A percentile compares a stretch with the other conserved stretches of the same genome.
phyloP scores from a whole-genome alignment of 2,329 filamentous ascomycete species.

The Curvularia spicifera region DNA sequence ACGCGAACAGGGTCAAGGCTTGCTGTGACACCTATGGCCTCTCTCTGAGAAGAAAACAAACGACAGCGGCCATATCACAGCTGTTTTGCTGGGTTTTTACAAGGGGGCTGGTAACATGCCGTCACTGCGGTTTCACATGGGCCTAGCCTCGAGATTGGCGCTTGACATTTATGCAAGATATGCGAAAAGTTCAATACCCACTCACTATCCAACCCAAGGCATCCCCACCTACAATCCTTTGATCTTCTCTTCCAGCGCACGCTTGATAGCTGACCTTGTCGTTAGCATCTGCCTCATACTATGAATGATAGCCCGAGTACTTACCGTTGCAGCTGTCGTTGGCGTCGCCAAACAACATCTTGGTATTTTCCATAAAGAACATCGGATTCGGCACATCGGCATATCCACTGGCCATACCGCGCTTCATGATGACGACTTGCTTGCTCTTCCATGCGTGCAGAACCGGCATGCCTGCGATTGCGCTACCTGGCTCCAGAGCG shows the following conservation, averaged over 20 bases:
- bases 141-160: background rate
- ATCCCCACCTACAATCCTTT: slow-evolving; percentile 30
- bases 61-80: background rate
- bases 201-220: background rate
- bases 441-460: slow-evolving; percentile 94
- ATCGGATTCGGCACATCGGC: slow-evolving; percentile 92
- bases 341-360: slow-evolving; percentile 92
- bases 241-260: slow-evolving; percentile 46
- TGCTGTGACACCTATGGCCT: background rate
- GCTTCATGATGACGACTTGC: slow-evolving; percentile 91
- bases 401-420: slow-evolving; percentile 86
- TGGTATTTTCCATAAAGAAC: slow-evolving; percentile 89
- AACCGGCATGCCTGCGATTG: slow-evolving; percentile 92
- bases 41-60: background rate
- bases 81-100: background rate
- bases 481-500: slow-evolving; percentile 79
- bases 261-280: slow-evolving; percentile 43
- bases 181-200: slow-evolving; percentile 1
- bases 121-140: background rate
- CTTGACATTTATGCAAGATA: slow-evolving; percentile 2
- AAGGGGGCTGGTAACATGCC: background rate
- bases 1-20: slow-evolving; percentile 2
- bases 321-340: slow-evolving; percentile 77
- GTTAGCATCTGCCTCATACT: slow-evolving; percentile 20
- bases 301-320: slow-evolving; percentile 18